Evolutionary conservation across 2,329 filamentous ascomycete genomes (phyloP).

Genomic region (Botrytis paeoniae): DNA sequence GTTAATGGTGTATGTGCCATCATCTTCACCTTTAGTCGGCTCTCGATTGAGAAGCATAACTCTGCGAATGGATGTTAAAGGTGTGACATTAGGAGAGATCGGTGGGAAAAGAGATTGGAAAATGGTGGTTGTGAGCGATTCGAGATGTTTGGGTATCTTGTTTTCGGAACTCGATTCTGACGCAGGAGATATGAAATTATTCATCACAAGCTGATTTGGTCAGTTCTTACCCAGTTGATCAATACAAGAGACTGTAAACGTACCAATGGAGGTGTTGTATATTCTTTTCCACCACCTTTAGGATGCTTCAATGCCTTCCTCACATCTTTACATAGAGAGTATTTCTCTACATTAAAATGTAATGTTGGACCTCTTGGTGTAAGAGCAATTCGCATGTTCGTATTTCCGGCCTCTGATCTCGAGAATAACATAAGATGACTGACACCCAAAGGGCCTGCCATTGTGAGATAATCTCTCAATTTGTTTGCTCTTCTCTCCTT

Average conservation of each 20-base stretch:
- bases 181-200: conserved; percentile 78
- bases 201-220: conserved; percentile 77
- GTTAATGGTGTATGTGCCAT: conserved; percentile 76
- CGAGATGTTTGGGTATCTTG: conserved; percentile 87
- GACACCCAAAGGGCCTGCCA: conserved; percentile 92
- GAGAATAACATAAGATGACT: conserved; percentile 93
- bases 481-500: conserved; percentile 88
- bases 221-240: neutral
- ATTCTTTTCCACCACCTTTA: conserved; percentile 79
- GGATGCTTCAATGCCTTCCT: conserved; percentile 80
- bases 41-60: conserved; percentile 90
- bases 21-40: conserved; percentile 46
- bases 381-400: conserved; percentile 82
- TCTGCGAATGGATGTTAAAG: conserved; percentile 86
- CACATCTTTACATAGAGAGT: conserved; percentile 90
- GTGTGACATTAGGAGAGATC: conserved; percentile 87
- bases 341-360: conserved; percentile 91
- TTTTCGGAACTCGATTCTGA: conserved; percentile 54
- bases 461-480: conserved; percentile 87
- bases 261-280: conserved; percentile 77
- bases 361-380: conserved; percentile 89
- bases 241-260: conserved; percentile 23
- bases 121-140: conserved; percentile 85
- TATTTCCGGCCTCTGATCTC: conserved; percentile 83
- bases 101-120: conserved; percentile 96